Conservation (phyloP, 2,329 filamentous ascomycete genomes). For the Colletotrichum scovillei region DNA sequence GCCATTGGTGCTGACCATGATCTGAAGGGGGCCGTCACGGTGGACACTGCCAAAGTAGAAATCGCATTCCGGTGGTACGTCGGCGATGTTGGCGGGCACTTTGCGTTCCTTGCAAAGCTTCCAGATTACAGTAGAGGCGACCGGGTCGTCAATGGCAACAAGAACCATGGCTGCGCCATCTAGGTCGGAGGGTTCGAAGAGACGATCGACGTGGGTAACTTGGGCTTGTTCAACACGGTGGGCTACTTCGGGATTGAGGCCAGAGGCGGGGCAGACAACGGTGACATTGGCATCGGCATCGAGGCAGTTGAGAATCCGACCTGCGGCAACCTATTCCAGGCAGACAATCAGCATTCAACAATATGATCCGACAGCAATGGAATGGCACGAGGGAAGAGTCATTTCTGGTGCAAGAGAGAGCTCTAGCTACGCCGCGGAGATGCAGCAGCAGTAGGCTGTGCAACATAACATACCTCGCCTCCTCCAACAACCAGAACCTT, state of each 20-base stretch:
- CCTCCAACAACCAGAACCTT: slow-evolving; percentile 93
- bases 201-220: slow-evolving; percentile 82
- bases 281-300: slow-evolving; percentile 94
- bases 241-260: slow-evolving; percentile 89
- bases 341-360: neutral
- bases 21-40: slow-evolving; percentile 92
- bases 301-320: slow-evolving; percentile 92
- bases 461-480: slow-evolving; percentile 77
- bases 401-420: neutral
- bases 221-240: slow-evolving; percentile 81
- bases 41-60: slow-evolving; percentile 99
- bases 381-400: neutral
- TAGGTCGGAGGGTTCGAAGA: slow-evolving; percentile 89
- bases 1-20: slow-evolving; percentile 99
- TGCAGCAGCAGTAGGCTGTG: too few relatives aligned
- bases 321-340: slow-evolving; percentile 82
- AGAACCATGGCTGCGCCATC: slow-evolving; percentile 88
- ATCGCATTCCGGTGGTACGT: slow-evolving; percentile 96
- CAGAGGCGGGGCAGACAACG: slow-evolving; percentile 81
- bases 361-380: too few relatives aligned
- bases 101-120: slow-evolving; percentile 88
- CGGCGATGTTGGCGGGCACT: slow-evolving; percentile 94
- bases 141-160: slow-evolving; percentile 92
- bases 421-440: neutral
- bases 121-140: slow-evolving; percentile 91